phyloP scores from a whole-genome alignment of 108 stramenopile species.

The Cyclotella choctawhatcheeana region DNA sequence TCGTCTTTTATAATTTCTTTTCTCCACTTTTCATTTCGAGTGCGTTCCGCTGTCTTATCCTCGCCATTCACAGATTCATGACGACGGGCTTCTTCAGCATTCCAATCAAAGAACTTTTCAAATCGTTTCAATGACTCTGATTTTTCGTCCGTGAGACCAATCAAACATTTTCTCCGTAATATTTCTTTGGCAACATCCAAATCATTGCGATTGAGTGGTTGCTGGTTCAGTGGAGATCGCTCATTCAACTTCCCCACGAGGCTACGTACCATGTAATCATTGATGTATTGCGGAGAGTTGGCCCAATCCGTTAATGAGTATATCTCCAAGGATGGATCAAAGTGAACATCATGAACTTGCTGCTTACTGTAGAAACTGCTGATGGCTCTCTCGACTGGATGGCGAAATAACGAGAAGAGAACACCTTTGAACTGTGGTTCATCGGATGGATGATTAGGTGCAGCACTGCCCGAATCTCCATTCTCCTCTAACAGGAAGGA shows the following conservation, averaged over 20 bases:
- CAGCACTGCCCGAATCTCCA: background rate
- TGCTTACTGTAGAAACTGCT: conserved; percentile 41
- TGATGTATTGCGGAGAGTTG: conserved; percentile 25
- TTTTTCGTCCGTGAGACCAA: conserved; percentile 50
- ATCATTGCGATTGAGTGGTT: conserved; percentile 25
- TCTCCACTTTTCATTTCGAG: conserved; percentile 25
- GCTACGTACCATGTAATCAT: conserved; percentile 46
- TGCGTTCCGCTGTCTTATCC: conserved; percentile 11
- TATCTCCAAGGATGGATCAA: conserved; percentile 40
- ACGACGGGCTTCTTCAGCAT: conserved; percentile 20
- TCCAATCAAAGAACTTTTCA: conserved; percentile 53
- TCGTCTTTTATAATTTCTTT: conserved; percentile 41
- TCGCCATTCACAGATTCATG: conserved; percentile 3
- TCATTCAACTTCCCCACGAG: conserved; percentile 40
- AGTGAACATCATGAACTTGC: conserved; percentile 28
- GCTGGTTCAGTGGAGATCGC: conserved; percentile 12
- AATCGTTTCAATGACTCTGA: conserved; percentile 50
- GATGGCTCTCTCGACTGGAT: conserved; percentile 50
- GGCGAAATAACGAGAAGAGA: conserved; percentile 48
- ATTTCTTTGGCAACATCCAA: conserved; percentile 58
- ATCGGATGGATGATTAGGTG: too few species aligned
- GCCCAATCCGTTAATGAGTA: conserved; percentile 43
- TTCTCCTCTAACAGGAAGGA: conserved; percentile 23
- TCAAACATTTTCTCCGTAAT: conserved; percentile 47
- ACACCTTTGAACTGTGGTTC: conserved; percentile 17